A percentile compares a stretch with the other conserved stretches of the same genome.
These are phyloP conservation scores for Chrysosporium keratinophilum DNA, from an alignment of 2,329 filamentous ascomycete genomes.

Conservation along the genomic window DNA sequence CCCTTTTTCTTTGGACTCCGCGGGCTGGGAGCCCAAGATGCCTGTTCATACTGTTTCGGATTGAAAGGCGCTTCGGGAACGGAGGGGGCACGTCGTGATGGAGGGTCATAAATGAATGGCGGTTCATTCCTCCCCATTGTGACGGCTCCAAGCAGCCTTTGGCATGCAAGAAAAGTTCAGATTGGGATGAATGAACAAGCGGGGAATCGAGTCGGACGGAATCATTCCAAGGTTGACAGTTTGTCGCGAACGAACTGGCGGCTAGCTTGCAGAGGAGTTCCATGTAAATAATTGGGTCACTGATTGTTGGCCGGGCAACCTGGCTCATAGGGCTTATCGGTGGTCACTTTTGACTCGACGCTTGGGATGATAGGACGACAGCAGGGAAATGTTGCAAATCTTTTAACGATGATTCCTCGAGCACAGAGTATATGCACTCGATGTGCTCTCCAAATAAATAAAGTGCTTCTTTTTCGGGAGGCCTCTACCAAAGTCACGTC, in stretches of 20 bases:
- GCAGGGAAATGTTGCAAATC: not conserved
- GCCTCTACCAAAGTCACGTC: not conserved
- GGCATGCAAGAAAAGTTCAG: slow-evolving; percentile 26
- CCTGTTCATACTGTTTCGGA: slow-evolving; percentile 73
- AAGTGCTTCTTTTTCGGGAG: not conserved
- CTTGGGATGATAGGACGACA: slow-evolving; percentile 11
- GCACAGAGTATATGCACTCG: slow-evolving; percentile 12
- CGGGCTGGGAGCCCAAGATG: slow-evolving; percentile 57
- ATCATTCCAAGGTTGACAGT: not conserved
- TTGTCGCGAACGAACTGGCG: not conserved
- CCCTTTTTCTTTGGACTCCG: slow-evolving; percentile 58
- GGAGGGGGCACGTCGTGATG: slow-evolving; percentile 45
- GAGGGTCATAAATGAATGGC: slow-evolving; percentile 64
- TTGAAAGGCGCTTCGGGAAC: slow-evolving; percentile 55
- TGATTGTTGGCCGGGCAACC: slow-evolving; percentile 28
- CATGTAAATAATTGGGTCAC: slow-evolving; percentile 15
- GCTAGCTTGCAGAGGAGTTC: slow-evolving; percentile 9
- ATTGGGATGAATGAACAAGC: slow-evolving; percentile 17
- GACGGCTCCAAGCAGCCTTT: slow-evolving; percentile 19
- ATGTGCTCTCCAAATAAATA: slow-evolving; percentile 5
- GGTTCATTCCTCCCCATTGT: slow-evolving; percentile 45
- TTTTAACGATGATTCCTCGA: slow-evolving; percentile 19
- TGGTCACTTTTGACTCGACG: not conserved
- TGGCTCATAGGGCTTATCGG: slow-evolving; percentile 10
- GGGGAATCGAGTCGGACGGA: not conserved